Evolutionary conservation across 257 asterid species (phyloP).

Genomic region (Solanum ossicruentum): DNA sequence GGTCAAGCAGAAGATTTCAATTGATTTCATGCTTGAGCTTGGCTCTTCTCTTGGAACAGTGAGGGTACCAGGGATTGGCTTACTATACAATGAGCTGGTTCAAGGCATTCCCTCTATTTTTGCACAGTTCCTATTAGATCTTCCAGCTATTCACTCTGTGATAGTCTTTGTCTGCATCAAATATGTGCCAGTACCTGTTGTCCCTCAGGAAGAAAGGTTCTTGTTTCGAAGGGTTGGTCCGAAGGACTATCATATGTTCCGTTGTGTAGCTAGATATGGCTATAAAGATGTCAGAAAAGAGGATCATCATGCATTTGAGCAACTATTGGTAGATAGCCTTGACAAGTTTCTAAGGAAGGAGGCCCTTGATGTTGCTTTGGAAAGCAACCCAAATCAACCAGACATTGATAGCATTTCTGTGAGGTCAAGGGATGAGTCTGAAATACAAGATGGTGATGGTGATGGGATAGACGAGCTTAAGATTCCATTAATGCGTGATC

Average conservation of each 20-base stretch:
- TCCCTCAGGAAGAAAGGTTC: slow-evolving; percentile 85
- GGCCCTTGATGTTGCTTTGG: slow-evolving; percentile 70
- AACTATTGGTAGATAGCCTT: slow-evolving; percentile 69
- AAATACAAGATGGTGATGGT: slow-evolving; percentile 15
- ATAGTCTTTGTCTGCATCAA: slow-evolving; percentile 86
- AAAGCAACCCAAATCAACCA: slow-evolving; percentile 15
- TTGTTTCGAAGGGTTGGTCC: slow-evolving; percentile 80
- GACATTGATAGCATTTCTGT: slow-evolving; percentile 39
- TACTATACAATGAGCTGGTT: slow-evolving; percentile 84
- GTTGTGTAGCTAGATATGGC: slow-evolving; percentile 87
- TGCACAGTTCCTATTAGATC: slow-evolving; percentile 64
- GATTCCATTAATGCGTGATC: slow-evolving; percentile 45
- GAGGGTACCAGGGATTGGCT: slow-evolving; percentile 83
- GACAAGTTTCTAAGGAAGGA: slow-evolving; percentile 69
- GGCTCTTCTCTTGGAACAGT: slow-evolving; percentile 87
- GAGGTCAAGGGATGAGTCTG: slow-evolving; percentile 28
- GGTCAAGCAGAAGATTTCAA: slow-evolving; percentile 67
- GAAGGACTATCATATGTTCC: slow-evolving; percentile 88
- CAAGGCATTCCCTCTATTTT: slow-evolving; percentile 87
- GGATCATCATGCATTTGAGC: slow-evolving; percentile 80
- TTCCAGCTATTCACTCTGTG: slow-evolving; percentile 86
- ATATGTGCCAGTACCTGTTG: slow-evolving; percentile 77
- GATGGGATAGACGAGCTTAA: slow-evolving; percentile 32
- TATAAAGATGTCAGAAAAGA: slow-evolving; percentile 86
- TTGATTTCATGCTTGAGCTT: slow-evolving; percentile 69